phyloP scores from a whole-genome alignment of 2,329 filamentous ascomycete species.

The Didymella lethalis region DNA sequence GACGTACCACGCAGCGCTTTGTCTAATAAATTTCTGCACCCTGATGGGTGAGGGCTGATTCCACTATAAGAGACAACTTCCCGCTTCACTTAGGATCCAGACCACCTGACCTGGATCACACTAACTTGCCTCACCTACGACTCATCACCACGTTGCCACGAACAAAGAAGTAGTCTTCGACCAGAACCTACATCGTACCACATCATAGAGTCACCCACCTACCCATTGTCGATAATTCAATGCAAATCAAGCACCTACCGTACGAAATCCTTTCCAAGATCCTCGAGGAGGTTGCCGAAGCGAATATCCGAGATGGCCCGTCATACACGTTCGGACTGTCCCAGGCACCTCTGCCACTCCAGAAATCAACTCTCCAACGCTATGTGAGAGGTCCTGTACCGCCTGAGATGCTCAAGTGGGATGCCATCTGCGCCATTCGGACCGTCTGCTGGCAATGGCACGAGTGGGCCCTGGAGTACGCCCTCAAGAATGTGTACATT shows the following conservation, averaged over 20 bases:
- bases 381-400: constrained; percentile 62
- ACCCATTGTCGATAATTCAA: constrained; percentile 39
- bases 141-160: constrained; percentile 14
- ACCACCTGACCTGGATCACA: constrained; percentile 28
- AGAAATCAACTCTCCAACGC: constrained; percentile 56
- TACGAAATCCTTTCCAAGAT: constrained; percentile 62
- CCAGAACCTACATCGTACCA: constrained; percentile 16
- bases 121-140: constrained; percentile 19
- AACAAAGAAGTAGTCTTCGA: constrained; percentile 10
- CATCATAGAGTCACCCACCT: constrained; percentile 6
- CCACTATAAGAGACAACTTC: constrained; percentile 40
- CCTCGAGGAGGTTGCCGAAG: constrained; percentile 57
- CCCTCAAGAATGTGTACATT: constrained; percentile 61
- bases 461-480: constrained; percentile 61
- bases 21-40: constrained; percentile 40
- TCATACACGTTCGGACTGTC: constrained; percentile 63
- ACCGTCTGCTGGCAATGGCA: constrained; percentile 61
- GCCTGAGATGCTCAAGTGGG: constrained; percentile 61
- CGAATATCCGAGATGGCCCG: constrained; percentile 58
- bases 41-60: constrained; percentile 15
- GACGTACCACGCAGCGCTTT: constrained; percentile 40
- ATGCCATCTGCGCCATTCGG: constrained; percentile 58
- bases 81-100: constrained; percentile 15
- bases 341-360: constrained; percentile 57
- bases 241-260: constrained; percentile 60